Evolutionary conservation across 208 protist genomes (phyloP).

Genomic region (Lotmaria passim): DNA sequence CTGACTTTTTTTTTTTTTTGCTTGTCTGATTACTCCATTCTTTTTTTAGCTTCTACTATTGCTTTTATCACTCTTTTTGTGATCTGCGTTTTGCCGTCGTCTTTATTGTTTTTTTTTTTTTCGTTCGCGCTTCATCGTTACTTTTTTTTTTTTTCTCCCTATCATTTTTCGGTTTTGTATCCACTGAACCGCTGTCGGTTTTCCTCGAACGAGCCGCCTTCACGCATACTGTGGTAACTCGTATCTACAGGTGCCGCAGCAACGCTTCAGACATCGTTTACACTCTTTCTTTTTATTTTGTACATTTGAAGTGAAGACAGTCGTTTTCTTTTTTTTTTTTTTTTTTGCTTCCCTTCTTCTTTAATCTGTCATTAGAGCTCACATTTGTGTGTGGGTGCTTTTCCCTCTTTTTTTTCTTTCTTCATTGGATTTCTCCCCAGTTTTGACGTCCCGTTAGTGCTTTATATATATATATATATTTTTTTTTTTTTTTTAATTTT

Average conservation of each 20-base stretch:
- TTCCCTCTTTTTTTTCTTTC: no score
- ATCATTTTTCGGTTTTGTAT: no score
- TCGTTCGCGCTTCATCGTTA: not conserved
- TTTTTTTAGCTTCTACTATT: constrained; percentile 7
- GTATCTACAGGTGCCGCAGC: not conserved
- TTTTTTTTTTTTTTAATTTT: no score
- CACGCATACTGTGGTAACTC: not conserved
- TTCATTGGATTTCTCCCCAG: no score
- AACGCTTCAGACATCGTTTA: not conserved
- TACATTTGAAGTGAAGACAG: not conserved
- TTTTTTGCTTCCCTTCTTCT: not conserved
- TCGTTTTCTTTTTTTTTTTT: constrained; percentile 5
- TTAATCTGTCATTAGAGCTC: no score
- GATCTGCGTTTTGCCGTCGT: constrained; percentile 2
- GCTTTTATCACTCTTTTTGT: constrained; percentile 18
- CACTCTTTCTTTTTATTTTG: no score
- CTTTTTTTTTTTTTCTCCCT: constrained; percentile 13
- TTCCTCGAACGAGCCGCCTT: no score
- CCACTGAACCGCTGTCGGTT: no score
- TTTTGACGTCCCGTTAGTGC: no score
- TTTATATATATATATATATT: no score
- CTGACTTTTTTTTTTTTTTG: constrained; percentile 19
- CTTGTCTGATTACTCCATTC: not conserved
- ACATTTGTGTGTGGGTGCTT: no score
- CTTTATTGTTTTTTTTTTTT: constrained; percentile 17